These are phyloP conservation scores for Sugiyamaella castrensis DNA, from an alignment of 1,139 yeast genomes.

Conservation along the genomic window DNA sequence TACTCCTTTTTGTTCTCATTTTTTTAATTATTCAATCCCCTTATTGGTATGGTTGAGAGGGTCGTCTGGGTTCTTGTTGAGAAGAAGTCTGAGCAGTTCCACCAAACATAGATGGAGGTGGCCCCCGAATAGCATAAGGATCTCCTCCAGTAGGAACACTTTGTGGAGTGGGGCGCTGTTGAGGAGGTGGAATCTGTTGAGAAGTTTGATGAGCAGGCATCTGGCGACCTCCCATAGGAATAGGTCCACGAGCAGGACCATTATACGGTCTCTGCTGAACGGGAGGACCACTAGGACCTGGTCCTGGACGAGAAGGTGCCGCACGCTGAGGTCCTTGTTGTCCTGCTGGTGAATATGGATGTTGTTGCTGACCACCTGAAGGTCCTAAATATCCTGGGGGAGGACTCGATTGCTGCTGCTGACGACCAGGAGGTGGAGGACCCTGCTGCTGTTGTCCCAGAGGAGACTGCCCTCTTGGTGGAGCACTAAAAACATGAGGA, in stretches of 20 bases:
- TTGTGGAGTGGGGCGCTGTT: conserved; percentile 3
- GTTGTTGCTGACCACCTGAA: neutral
- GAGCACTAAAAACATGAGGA: neutral
- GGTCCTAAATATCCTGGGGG: neutral
- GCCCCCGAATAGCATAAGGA: conserved; percentile 8
- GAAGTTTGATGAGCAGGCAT: conserved; percentile 2
- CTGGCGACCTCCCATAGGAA: neutral
- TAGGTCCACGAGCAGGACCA: conserved; percentile 10
- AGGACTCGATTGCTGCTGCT: conserved; percentile 2
- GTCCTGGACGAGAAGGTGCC: no score
- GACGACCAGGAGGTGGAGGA: conserved; percentile 7
- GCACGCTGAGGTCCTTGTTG: no score
- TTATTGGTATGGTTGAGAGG: conserved; percentile 1
- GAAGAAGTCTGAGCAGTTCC: conserved; percentile 13
- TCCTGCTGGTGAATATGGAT: conserved; percentile 1
- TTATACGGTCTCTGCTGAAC: conserved; percentile 6
- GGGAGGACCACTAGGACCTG: conserved; percentile 1
- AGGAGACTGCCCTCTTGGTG: no score
- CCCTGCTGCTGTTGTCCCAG: conserved; percentile 1
- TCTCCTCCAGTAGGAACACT: conserved; percentile 1
- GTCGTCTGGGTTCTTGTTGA: conserved; percentile 10
- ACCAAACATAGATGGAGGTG: conserved; percentile 17
- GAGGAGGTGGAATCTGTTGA: neutral
- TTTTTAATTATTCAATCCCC: no score
- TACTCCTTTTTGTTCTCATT: no score